Conservation (phyloP, 495 filamentous ascomycete species). For the Astrocystis sublimbata region DNA sequence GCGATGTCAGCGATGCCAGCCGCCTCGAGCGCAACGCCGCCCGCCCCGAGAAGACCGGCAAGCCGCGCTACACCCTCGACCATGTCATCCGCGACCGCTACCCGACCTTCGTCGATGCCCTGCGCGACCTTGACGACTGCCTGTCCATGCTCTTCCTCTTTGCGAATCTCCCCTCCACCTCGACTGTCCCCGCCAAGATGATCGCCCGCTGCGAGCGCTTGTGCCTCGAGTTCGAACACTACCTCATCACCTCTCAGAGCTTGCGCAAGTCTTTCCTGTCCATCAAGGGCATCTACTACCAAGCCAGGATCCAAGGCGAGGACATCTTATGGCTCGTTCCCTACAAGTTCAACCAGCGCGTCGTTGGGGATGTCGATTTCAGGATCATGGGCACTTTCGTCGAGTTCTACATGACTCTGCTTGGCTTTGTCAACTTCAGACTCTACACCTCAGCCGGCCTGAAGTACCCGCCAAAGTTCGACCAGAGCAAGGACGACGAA, state of each 20-base stretch:
- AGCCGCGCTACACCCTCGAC: slow-evolving; percentile 83
- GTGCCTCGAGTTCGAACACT: slow-evolving; percentile 94
- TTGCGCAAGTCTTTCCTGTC: slow-evolving; percentile 94
- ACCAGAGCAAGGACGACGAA: slow-evolving; percentile 78
- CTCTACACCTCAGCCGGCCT: slow-evolving; percentile 88
- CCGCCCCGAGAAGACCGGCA: slow-evolving; percentile 79
- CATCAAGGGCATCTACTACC: slow-evolving; percentile 99
- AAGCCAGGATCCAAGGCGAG: slow-evolving; percentile 97
- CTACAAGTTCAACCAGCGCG: slow-evolving; percentile 92
- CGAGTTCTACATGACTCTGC: slow-evolving; percentile 94
- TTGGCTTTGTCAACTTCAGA: slow-evolving; percentile 93
- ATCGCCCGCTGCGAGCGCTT: slow-evolving; percentile 89
- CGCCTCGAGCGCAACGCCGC: slow-evolving; percentile 61
- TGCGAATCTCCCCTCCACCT: slow-evolving; percentile 88
- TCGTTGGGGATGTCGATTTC: slow-evolving; percentile 93
- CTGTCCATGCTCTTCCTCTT: slow-evolving; percentile 96
- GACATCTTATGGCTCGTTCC: slow-evolving; percentile 97
- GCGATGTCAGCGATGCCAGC: slow-evolving; percentile 82
- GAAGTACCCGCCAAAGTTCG: slow-evolving; percentile 93
- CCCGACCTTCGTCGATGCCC: slow-evolving; percentile 91
- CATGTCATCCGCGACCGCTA: slow-evolving; percentile 98
- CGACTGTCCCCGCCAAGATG: slow-evolving; percentile 85
- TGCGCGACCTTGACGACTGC: slow-evolving; percentile 94
- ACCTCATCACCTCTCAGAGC: slow-evolving; percentile 85
- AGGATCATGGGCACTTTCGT: slow-evolving; percentile 99